Conservation (phyloP, 495 filamentous ascomycete species). For the Recurvomyces mirabilis region DNA sequence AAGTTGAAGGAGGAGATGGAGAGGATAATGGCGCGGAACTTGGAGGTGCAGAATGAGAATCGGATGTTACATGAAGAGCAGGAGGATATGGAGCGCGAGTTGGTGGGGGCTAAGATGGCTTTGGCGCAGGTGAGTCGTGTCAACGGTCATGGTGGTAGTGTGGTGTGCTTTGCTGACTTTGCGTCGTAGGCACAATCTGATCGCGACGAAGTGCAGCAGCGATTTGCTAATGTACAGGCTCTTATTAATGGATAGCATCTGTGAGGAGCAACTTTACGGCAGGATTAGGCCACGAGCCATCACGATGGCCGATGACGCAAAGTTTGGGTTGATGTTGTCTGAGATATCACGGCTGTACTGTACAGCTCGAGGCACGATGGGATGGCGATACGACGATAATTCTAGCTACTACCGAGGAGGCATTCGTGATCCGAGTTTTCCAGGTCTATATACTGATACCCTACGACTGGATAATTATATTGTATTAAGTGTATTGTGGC, state of each 20-base stretch:
- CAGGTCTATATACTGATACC: too few relatives aligned
- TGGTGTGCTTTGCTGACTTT: conserved; percentile 7
- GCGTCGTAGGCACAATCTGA: conserved; percentile 30
- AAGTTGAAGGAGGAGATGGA: conserved; percentile 79
- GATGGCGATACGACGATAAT: too few relatives aligned
- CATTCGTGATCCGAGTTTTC: too few relatives aligned
- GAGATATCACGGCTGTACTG: too few relatives aligned
- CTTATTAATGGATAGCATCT: conserved; percentile 20
- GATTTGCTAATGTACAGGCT: conserved; percentile 27
- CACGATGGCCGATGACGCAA: too few relatives aligned
- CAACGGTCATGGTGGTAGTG: not conserved
- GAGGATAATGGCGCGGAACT: conserved; percentile 79
- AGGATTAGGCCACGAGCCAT: too few relatives aligned
- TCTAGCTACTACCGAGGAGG: too few relatives aligned
- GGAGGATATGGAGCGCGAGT: conserved; percentile 84
- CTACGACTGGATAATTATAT: too few relatives aligned
- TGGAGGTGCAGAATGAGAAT: conserved; percentile 92
- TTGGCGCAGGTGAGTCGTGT: conserved; percentile 70
- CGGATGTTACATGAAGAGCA: conserved; percentile 76
- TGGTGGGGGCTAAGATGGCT: conserved; percentile 90
- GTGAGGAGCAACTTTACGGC: too few relatives aligned
- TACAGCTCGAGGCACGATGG: too few relatives aligned
- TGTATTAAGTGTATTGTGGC: too few relatives aligned
- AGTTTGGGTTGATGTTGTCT: too few relatives aligned
- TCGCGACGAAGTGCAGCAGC: conserved; percentile 30